Conservation (phyloP, 2,329 filamentous ascomycete genomes). For the Penicillium paneum region DNA sequence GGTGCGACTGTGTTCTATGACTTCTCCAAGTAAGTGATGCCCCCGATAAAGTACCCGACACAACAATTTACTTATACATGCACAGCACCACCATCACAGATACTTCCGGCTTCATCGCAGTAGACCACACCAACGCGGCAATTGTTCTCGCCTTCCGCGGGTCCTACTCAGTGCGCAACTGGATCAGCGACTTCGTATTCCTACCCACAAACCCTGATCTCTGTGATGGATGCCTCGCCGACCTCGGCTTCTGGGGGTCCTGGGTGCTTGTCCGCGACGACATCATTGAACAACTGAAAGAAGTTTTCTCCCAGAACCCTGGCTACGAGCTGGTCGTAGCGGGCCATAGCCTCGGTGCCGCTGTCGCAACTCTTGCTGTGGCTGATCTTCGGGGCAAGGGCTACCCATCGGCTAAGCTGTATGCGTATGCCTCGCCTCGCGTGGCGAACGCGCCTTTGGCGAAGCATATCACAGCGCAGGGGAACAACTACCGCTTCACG, state of each 20-base stretch:
- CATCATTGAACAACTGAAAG: conserved; percentile 38
- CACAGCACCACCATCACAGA: conserved; percentile 32
- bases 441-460: conserved; percentile 58
- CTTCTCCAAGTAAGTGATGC: conserved; percentile 44
- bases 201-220: conserved; percentile 34
- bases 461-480: conserved; percentile 53
- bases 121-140: conserved; percentile 45
- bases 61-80: background rate
- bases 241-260: conserved; percentile 48
- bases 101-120: conserved; percentile 49
- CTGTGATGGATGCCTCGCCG: conserved; percentile 44
- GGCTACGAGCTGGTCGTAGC: conserved; percentile 46
- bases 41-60: background rate
- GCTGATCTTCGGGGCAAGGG: conserved; percentile 54
- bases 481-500: conserved; percentile 61
- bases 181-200: conserved; percentile 29
- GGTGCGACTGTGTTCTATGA: conserved; percentile 39
- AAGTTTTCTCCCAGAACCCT: conserved; percentile 18
- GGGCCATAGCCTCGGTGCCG: conserved; percentile 67
- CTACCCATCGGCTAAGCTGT: conserved; percentile 52
- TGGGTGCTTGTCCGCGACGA: conserved; percentile 39
- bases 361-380: conserved; percentile 60
- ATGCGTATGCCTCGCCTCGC: conserved; percentile 66
- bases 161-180: conserved; percentile 36
- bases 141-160: conserved; percentile 41